phyloP scores from a whole-genome alignment of 129 eudicot species.

The Flaveria robusta region DNA sequence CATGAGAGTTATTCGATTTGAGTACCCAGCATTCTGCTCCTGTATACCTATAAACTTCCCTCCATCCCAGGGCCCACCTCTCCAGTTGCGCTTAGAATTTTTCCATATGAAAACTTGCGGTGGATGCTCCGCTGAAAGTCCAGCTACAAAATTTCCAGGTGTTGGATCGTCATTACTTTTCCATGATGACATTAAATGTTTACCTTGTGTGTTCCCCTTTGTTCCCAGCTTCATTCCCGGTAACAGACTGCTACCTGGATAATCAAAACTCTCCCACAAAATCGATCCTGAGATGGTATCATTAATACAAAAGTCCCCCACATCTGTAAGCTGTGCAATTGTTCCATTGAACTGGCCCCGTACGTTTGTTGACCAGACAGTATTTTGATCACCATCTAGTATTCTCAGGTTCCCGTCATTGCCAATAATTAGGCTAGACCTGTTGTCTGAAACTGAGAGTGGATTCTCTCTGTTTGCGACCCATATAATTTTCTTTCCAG shows the following conservation, averaged over 20 bases:
- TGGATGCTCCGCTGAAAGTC: slow-evolving; percentile 28
- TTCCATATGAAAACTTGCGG: slow-evolving; percentile 31
- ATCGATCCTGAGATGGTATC: slow-evolving; percentile 20
- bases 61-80: slow-evolving; percentile 41
- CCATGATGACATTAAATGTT: slow-evolving; percentile 36
- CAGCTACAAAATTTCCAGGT: slow-evolving; percentile 25
- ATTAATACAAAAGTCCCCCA: slow-evolving; percentile 31
- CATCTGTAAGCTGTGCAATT: slow-evolving; percentile 31
- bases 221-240: slow-evolving; percentile 33
- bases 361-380: slow-evolving; percentile 42
- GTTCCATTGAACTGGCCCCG: slow-evolving; percentile 22
- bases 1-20: slow-evolving; percentile 10
- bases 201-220: slow-evolving; percentile 10
- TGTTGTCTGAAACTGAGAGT: slow-evolving; percentile 16
- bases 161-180: slow-evolving; percentile 32
- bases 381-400: slow-evolving; percentile 31
- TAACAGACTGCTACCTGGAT: slow-evolving; percentile 37
- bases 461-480: slow-evolving; percentile 40
- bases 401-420: slow-evolving; percentile 34
- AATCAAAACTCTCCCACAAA: slow-evolving; percentile 48
- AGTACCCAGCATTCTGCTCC: slow-evolving; percentile 18
- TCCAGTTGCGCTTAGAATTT: slow-evolving; percentile 22
- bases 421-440: slow-evolving; percentile 28
- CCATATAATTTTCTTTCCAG: slow-evolving; percentile 24
- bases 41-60: slow-evolving; percentile 35